Base-by-base conservation (phyloP, 2,329 filamentous ascomycete species). In the Hypoxylon sp. region DNA sequence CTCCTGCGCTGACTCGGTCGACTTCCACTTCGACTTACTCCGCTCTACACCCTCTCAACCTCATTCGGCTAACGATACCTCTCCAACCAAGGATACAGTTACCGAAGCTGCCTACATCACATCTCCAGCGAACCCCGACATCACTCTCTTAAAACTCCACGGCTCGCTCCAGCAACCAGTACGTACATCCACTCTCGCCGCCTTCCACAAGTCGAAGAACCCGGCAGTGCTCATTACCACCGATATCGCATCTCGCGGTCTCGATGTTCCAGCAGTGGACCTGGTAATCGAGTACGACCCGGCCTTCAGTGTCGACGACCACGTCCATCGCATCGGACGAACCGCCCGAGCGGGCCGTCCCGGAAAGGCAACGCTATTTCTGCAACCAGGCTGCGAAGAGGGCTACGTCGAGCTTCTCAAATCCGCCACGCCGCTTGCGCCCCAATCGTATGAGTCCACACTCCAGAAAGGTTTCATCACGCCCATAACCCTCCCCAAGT, bases 251-350 rank as follows among this genome's bases (percentile, higher is more conserved):
- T 96, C 96, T 18, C 93, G 96, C 75, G 96, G 96, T 81, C 89
- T 99, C 42, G 96, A 99, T 82, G 87, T 99, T 14, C 95, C 95
- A 0, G 95, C 96, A 52, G 93, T 99, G 53, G 96, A 99, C 77
- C 85, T 97, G 18, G 93, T 99, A 51, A 87, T 99, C 60, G 96
- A 99, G 78, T 98, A 97, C 76, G 96, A 99, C 75, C 94, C 96
- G 0, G 93, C 96, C 2, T 98, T 98, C 79, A 93, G 91, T 75
- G 89, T 93, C 22, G 92, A 94, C 65, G 96, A 99, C 77, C 96
- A 99, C 77, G 86, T 97, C 6, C 96, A 99, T 80, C 91, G 96
- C 59, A 93, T 98, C 58, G 96, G 96, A 57, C 91, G 96, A 77
- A 99, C 96, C 9, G 96, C 96, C 2, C 92, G 96, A 83, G 93